Evolutionary conservation across 495 filamentous ascomycete genomes (phyloP).

Genomic region (Podospora comata): DNA sequence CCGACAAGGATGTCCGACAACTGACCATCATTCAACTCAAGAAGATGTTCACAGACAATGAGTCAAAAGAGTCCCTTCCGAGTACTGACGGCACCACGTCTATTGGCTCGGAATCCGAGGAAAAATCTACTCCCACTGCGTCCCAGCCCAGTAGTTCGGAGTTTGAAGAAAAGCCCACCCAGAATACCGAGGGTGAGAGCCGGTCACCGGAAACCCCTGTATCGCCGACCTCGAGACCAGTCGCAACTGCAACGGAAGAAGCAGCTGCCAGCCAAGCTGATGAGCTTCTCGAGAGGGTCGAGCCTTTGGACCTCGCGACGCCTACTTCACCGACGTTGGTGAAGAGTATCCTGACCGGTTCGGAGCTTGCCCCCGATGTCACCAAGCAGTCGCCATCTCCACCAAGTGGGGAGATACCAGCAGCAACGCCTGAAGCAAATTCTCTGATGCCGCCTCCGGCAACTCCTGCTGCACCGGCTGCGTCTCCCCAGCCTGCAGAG

Average conservation of each 20-base stretch:
- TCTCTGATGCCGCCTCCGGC: background rate
- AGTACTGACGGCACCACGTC: conserved; percentile 58
- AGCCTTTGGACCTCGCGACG: conserved; percentile 71
- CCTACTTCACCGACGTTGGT: conserved; percentile 33
- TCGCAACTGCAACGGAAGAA: conserved; percentile 19
- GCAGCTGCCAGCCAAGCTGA: conserved; percentile 20
- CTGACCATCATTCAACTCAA: conserved; percentile 88
- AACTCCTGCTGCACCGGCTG: conserved; percentile 6
- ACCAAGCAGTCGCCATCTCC: conserved; percentile 15
- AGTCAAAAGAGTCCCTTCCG: conserved; percentile 64
- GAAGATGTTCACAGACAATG: conserved; percentile 91
- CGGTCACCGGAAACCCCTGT: conserved; percentile 22
- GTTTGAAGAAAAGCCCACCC: conserved; percentile 30
- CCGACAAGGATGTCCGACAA: conserved; percentile 93
- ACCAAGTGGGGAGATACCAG: background rate
- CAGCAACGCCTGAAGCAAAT: conserved; percentile 5
- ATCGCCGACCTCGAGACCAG: conserved; percentile 25
- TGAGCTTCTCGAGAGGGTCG: conserved; percentile 51
- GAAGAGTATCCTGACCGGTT: conserved; percentile 15
- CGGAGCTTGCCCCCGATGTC: conserved; percentile 15
- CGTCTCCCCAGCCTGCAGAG: background rate
- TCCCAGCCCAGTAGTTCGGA: conserved; percentile 29
- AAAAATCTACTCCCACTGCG: conserved; percentile 41
- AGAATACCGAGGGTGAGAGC: conserved; percentile 20
- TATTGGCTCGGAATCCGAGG: conserved; percentile 39